Percentiles rank a stretch among this genome's conserved stretches.
These are phyloP conservation scores for Nepenthes alata DNA, from an alignment of 179 eudicot species.

Conservation along the genomic window DNA sequence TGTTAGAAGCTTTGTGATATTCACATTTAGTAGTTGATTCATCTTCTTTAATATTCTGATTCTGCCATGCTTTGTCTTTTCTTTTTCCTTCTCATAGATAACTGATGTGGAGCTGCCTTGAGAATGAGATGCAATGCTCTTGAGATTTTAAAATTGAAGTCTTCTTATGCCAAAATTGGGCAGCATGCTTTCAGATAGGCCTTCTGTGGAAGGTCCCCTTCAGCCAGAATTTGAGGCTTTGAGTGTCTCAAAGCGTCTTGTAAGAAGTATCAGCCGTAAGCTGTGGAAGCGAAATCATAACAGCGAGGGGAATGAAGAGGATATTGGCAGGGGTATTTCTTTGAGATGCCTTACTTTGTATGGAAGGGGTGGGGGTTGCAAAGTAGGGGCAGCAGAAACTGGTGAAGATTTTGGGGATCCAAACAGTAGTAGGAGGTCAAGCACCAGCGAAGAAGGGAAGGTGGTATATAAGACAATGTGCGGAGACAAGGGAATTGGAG, in stretches of 20 bases:
- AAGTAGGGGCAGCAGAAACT: slow-evolving; percentile 85
- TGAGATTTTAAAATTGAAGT: too few relatives aligned
- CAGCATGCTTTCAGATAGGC: slow-evolving; percentile 40
- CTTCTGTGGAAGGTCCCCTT: slow-evolving; percentile 35
- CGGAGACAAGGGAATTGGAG: slow-evolving; percentile 46
- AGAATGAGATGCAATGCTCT: too few relatives aligned
- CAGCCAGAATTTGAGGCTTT: slow-evolving; percentile 52
- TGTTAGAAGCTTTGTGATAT: too few relatives aligned
- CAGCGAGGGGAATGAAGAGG: slow-evolving; percentile 46
- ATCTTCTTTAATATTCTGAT: too few relatives aligned
- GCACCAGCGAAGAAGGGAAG: slow-evolving; percentile 55
- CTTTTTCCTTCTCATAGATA: too few relatives aligned
- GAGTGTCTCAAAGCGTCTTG: slow-evolving; percentile 67
- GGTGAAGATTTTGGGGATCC: slow-evolving; percentile 53
- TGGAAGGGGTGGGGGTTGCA: slow-evolving; percentile 86
- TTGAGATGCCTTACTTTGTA: slow-evolving; percentile 57
- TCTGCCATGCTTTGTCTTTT: too few relatives aligned
- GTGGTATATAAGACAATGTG: slow-evolving; percentile 35
- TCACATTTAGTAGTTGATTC: too few relatives aligned
- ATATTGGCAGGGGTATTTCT: slow-evolving; percentile 40
- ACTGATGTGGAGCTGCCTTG: too few relatives aligned
- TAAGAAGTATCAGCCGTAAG: slow-evolving; percentile 72
- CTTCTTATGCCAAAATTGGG: neutral
- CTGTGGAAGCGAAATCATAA: slow-evolving; percentile 46
- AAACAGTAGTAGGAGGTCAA: slow-evolving; percentile 47